phyloP scores from a whole-genome alignment of 2,329 filamentous ascomycete species.

The Didymella pinodella region DNA sequence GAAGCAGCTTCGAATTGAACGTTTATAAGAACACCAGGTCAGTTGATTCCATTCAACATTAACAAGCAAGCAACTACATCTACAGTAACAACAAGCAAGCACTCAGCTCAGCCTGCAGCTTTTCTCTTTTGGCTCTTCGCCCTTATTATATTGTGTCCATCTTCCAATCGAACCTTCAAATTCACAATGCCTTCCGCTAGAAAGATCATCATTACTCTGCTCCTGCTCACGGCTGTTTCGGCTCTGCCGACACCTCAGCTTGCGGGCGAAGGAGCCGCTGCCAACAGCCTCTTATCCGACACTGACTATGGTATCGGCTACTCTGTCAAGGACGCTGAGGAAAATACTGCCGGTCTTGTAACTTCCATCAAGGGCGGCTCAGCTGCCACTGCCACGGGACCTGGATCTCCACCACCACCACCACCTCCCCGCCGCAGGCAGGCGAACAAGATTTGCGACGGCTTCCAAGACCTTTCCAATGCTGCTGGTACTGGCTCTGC shows the following conservation, averaged over 20 bases:
- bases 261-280: slow-evolving; percentile 8
- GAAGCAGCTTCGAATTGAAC: not conserved
- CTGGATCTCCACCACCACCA: not conserved
- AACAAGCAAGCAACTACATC: not conserved
- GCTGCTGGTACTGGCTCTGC: slow-evolving; percentile 1
- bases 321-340: slow-evolving; percentile 7
- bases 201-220: slow-evolving; percentile 5
- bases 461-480: slow-evolving; percentile 3
- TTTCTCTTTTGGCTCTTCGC: not conserved
- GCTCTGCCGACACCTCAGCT: slow-evolving; percentile 11
- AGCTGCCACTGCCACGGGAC: not conserved
- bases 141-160: not conserved
- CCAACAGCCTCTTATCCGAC: slow-evolving; percentile 7
- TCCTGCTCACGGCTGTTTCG: not conserved
- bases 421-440: slow-evolving; percentile 1
- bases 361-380: not conserved
- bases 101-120: not conserved
- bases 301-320: slow-evolving; percentile 14
- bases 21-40: slow-evolving; percentile 1
- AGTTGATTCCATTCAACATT: not conserved
- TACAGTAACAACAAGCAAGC: not conserved
- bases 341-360: slow-evolving; percentile 4
- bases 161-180: not conserved
- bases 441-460: slow-evolving; percentile 9
- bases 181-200: slow-evolving; percentile 2